Percentiles rank a stretch among this genome's conserved stretches.
Evolutionary conservation across 176 grass and related monocot species (phyloP).

Genomic region (Olyra latifolia): DNA sequence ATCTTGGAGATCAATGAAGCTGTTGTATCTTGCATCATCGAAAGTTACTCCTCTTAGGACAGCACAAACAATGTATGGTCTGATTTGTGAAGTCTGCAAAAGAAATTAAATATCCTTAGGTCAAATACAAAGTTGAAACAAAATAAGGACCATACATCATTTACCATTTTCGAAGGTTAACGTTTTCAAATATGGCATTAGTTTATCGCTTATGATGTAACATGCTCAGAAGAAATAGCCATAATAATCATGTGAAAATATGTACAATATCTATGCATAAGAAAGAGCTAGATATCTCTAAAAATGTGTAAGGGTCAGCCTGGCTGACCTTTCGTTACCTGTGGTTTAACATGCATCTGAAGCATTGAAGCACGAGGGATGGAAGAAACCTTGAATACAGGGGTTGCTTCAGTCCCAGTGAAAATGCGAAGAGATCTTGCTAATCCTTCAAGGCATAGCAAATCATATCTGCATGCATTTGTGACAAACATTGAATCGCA

Average conservation of each 20-base stretch:
- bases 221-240: background rate
- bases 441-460: constrained; percentile 92
- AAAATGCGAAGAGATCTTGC: constrained; percentile 83
- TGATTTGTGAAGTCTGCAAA: constrained; percentile 79
- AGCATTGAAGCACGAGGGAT: constrained; percentile 53
- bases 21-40: constrained; percentile 91
- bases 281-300: background rate
- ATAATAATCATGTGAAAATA: background rate
- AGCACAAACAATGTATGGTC: constrained; percentile 86
- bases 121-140: constrained; percentile 13
- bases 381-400: constrained; percentile 56
- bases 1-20: constrained; percentile 99
- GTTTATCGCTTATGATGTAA: background rate
- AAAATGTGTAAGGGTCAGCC: background rate
- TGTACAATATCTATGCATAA: background rate
- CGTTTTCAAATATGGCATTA: background rate
- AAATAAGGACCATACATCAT: constrained; percentile 1
- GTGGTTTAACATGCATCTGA: constrained; percentile 71
- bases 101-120: constrained; percentile 15
- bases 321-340: constrained; percentile 47
- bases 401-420: constrained; percentile 56
- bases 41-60: constrained; percentile 87
- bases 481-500: constrained; percentile 2
- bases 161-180: background rate
- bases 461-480: constrained; percentile 73